Evolutionary conservation across 2,329 filamentous ascomycete genomes (phyloP).

Genomic region (Epicoccum nigrum): DNA sequence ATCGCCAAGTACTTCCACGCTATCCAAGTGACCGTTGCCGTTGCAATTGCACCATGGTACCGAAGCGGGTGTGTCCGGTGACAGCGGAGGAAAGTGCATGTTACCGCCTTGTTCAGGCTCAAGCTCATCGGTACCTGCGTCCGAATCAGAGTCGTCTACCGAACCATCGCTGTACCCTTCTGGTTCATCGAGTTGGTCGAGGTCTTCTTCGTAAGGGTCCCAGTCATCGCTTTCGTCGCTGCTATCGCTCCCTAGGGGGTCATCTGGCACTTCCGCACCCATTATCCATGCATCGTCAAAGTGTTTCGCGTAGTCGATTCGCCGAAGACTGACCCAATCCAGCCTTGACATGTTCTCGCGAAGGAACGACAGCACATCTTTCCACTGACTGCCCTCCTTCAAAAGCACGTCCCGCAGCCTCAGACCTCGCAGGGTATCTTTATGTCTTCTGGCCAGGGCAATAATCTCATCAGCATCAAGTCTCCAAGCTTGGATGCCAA

Average conservation of each 20-base stretch:
- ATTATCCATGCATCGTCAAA: conserved; percentile 57
- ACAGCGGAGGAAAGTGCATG: conserved; percentile 54
- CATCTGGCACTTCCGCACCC: conserved; percentile 58
- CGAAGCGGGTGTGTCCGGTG: conserved; percentile 54
- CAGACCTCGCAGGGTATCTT: conserved; percentile 62
- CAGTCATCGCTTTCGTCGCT: conserved; percentile 48
- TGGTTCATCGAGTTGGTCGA: conserved; percentile 36
- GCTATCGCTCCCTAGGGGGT: conserved; percentile 53
- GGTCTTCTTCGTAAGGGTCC: conserved; percentile 42
- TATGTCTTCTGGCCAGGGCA: conserved; percentile 61
- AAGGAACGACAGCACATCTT: conserved; percentile 63
- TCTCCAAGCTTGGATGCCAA: conserved; percentile 70
- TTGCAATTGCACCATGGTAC: conserved; percentile 56
- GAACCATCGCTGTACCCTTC: conserved; percentile 44
- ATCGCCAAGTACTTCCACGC: conserved; percentile 55
- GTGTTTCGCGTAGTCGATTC: conserved; percentile 64
- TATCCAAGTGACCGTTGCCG: conserved; percentile 48
- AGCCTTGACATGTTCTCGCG: conserved; percentile 62
- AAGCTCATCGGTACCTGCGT: conserved; percentile 45
- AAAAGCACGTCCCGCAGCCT: conserved; percentile 66
- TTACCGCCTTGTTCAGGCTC: conserved; percentile 49
- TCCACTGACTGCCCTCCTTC: conserved; percentile 65
- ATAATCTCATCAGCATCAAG: conserved; percentile 67
- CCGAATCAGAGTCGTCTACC: conserved; percentile 42
- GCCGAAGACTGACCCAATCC: conserved; percentile 67